These are phyloP conservation scores for Podospora tetraspora DNA, from an alignment of 495 filamentous ascomycete species.

Conservation along the genomic window DNA sequence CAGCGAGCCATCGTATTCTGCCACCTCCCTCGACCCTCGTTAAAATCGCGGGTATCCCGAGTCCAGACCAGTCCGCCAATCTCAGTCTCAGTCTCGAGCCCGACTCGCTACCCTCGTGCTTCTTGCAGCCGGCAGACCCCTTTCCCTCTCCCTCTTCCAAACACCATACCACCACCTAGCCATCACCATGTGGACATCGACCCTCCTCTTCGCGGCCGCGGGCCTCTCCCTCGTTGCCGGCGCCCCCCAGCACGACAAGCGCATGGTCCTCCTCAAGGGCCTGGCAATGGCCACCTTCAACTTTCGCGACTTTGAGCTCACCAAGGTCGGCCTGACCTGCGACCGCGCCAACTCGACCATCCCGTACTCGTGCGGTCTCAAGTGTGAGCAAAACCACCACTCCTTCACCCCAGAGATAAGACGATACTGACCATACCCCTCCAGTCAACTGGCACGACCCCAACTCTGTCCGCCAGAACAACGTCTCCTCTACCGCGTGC, in stretches of 20 bases:
- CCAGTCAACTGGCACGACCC: constrained; percentile 34
- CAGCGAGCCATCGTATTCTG: background rate
- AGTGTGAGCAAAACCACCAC: constrained; percentile 18
- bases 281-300: constrained; percentile 19
- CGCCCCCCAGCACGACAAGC: background rate
- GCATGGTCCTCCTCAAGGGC: background rate
- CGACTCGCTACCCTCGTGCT: background rate
- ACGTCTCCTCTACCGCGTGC: constrained; percentile 25
- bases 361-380: constrained; percentile 20
- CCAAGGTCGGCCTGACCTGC: constrained; percentile 24
- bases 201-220: background rate
- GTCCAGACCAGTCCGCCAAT: background rate
- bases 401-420: background rate
- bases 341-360: constrained; percentile 4
- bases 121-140: background rate
- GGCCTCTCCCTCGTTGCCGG: background rate
- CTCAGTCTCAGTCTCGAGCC: background rate
- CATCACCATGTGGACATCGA: background rate
- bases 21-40: background rate
- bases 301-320: constrained; percentile 23
- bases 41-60: background rate
- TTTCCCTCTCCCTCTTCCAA: background rate
- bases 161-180: background rate
- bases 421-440: background rate
- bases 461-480: constrained; percentile 31